These are phyloP conservation scores for Mycena pura DNA, from an alignment of 768 basidiomycete genomes.

Conservation along the genomic window DNA sequence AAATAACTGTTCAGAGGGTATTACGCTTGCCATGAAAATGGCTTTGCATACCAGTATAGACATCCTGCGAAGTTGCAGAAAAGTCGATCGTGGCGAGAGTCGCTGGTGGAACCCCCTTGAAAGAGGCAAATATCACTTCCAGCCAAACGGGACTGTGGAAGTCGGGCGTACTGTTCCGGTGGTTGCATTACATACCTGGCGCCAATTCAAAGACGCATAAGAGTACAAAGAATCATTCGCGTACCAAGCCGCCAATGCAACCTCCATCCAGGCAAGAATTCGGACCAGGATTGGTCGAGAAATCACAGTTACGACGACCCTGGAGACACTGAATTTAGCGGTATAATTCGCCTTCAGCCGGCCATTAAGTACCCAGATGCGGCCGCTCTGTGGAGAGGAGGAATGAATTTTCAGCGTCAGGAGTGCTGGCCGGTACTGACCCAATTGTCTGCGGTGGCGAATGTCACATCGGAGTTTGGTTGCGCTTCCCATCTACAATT, in stretches of 20 bases:
- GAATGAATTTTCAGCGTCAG: neutral
- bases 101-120: slow-evolving; percentile 9
- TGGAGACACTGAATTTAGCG: neutral
- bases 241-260: slow-evolving; percentile 13
- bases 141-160: neutral
- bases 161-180: slow-evolving; percentile 6
- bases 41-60: slow-evolving; percentile 4
- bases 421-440: neutral
- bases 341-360: too few species aligned
- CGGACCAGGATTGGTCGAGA: slow-evolving; percentile 5
- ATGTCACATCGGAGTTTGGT: slow-evolving; percentile 2
- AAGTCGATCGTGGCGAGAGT: slow-evolving; percentile 12
- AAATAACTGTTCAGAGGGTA: neutral
- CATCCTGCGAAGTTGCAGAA: neutral
- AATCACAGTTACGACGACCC: slow-evolving; percentile 13
- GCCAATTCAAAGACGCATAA: neutral
- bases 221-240: neutral
- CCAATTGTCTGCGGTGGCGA: slow-evolving; percentile 2
- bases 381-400: too few species aligned
- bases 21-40: neutral
- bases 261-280: slow-evolving; percentile 12
- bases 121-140: slow-evolving; percentile 1
- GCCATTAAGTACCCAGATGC: too few species aligned
- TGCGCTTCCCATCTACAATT: slow-evolving; percentile 8
- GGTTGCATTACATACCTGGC: slow-evolving; percentile 4